Percentiles rank a stretch among this genome's conserved stretches.
phyloP scores from a whole-genome alignment of 257 asterid genomes.

The Solanum chaucha region DNA sequence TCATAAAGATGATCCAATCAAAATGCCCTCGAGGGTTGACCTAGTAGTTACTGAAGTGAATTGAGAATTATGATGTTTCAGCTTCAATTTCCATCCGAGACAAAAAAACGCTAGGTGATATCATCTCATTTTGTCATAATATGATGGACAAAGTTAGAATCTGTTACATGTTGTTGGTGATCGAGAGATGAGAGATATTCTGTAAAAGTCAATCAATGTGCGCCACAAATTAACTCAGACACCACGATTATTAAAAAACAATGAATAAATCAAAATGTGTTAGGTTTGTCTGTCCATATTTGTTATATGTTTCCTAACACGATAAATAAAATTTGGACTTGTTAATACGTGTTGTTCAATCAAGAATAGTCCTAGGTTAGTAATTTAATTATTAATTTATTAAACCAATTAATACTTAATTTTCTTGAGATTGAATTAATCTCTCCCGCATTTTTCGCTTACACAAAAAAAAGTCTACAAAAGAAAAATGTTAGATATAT shows the following conservation, averaged over 20 bases:
- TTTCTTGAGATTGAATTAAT: neutral
- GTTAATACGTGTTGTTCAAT: neutral
- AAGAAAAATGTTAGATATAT: neutral
- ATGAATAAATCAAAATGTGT: neutral
- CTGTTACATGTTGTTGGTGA: neutral
- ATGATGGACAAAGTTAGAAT: neutral
- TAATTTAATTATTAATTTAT: neutral
- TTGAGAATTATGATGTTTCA: neutral
- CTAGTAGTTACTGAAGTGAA: neutral
- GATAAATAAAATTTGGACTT: neutral
- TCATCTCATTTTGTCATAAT: neutral
- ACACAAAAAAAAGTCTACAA: neutral
- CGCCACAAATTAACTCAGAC: too few relatives aligned
- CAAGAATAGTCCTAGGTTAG: neutral
- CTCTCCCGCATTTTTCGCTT: neutral
- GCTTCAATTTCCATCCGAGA: accelerated
- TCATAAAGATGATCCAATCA: neutral
- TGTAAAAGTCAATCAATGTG: too few relatives aligned
- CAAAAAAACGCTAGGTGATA: neutral
- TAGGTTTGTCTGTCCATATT: neutral
- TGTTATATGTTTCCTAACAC: neutral
- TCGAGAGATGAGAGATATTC: neutral
- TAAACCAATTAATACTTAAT: neutral
- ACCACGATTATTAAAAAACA: neutral
- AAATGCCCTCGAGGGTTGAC: neutral